Evolutionary conservation across 164 flowering plant genomes (phyloP).

Genomic region (Magnolia sinica): DNA sequence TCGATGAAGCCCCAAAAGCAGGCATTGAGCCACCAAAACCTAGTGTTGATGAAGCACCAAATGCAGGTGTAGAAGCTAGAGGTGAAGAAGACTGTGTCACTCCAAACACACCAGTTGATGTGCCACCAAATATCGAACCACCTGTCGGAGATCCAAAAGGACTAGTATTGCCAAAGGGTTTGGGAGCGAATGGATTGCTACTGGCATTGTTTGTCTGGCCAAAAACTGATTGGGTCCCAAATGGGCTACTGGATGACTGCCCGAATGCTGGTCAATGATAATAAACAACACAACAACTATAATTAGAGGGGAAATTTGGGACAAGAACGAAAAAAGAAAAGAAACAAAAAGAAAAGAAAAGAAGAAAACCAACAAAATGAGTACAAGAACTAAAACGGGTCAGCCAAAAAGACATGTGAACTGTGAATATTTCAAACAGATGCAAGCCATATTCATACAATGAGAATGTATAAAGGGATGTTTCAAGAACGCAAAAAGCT

Average conservation of each 20-base stretch:
- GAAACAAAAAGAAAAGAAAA: not conserved
- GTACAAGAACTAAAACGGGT: not conserved
- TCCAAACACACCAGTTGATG: not conserved
- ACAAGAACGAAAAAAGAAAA: not conserved
- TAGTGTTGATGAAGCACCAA: not conserved
- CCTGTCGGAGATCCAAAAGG: not conserved
- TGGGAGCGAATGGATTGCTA: not conserved
- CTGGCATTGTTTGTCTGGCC: not conserved
- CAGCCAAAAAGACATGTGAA: too few relatives aligned
- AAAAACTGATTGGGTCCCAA: not conserved
- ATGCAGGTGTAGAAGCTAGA: conserved; percentile 1
- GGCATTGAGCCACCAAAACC: not conserved
- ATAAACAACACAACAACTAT: not conserved
- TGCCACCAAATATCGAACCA: not conserved
- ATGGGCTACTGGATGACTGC: conserved; percentile 3
- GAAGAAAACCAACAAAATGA: not conserved
- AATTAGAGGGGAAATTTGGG: not conserved
- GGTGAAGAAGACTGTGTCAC: not conserved
- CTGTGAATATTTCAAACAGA: too few relatives aligned
- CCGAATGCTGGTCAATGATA: not conserved
- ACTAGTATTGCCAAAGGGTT: not conserved
- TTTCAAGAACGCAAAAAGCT: too few relatives aligned
- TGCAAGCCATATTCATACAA: too few relatives aligned
- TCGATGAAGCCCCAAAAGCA: not conserved
- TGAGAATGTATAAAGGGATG: too few relatives aligned